These are phyloP conservation scores for Elsinoe arachidis DNA, from an alignment of 2,329 filamentous ascomycete species.

Conservation along the genomic window DNA sequence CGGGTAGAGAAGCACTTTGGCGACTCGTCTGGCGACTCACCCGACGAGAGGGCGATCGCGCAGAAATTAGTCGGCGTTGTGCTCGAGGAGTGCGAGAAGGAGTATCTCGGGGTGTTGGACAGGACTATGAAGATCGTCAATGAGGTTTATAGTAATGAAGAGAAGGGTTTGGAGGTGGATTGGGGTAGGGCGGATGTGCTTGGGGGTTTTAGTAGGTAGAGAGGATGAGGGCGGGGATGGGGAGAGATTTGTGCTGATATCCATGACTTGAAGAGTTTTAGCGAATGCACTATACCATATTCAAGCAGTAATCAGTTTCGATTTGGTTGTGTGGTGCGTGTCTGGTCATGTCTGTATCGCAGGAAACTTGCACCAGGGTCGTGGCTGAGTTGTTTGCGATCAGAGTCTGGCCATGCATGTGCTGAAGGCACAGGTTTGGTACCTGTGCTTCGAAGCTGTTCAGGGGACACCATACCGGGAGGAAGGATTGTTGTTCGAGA, in stretches of 20 bases:
- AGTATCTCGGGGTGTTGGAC: slow-evolving; percentile 48
- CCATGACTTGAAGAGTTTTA: slow-evolving; percentile 5
- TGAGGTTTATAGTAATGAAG: slow-evolving; percentile 35
- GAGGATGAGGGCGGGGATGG: background rate
- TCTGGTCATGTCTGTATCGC: no score
- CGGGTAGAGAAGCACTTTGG: slow-evolving; percentile 96
- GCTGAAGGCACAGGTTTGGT: no score
- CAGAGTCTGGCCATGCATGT: no score
- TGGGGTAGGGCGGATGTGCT: slow-evolving; percentile 29
- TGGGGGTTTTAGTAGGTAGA: slow-evolving; percentile 26
- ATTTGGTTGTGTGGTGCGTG: background rate
- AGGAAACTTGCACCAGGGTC: no score
- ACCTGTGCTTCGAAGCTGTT: no score
- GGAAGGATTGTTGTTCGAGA: no score
- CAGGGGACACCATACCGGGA: no score
- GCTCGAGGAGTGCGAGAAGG: slow-evolving; percentile 49
- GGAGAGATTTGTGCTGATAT: background rate
- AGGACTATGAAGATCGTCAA: slow-evolving; percentile 34
- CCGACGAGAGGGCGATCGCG: slow-evolving; percentile 40
- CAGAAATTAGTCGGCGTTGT: slow-evolving; percentile 51
- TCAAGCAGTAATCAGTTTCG: background rate
- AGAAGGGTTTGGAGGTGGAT: slow-evolving; percentile 36
- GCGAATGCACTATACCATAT: background rate
- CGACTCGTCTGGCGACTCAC: slow-evolving; percentile 63
- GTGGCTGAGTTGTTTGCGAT: no score